Evolutionary conservation across 805 yeast genomes (phyloP).

Genomic region (Candida germanica): DNA sequence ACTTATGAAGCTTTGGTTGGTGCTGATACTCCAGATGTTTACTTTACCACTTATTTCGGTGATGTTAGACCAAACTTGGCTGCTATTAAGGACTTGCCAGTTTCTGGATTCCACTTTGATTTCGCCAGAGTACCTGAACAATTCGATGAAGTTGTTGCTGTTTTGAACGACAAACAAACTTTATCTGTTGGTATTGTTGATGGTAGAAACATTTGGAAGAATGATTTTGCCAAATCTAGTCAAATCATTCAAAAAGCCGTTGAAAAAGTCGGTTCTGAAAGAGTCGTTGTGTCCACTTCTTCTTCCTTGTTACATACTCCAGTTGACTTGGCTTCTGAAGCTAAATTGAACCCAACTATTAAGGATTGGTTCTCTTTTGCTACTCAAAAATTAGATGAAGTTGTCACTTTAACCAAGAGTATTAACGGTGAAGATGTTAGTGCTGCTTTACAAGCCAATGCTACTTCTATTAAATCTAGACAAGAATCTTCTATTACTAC

Average conservation of each 20-base stretch:
- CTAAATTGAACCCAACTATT: constrained; percentile 84
- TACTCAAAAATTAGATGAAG: constrained; percentile 91
- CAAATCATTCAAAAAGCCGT: constrained; percentile 79
- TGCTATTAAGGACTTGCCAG: constrained; percentile 87
- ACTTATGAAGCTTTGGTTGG: constrained; percentile 78
- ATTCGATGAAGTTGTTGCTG: constrained; percentile 73
- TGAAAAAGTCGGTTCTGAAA: constrained; percentile 78
- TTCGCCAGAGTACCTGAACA: constrained; percentile 95
- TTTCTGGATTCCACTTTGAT: constrained; percentile 94
- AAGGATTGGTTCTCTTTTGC: constrained; percentile 99
- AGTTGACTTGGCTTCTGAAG: constrained; percentile 89
- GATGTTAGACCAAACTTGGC: constrained; percentile 95
- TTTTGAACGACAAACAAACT: constrained; percentile 66
- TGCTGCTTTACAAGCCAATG: constrained; percentile 78
- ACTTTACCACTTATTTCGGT: constrained; percentile 94
- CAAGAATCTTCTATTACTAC: constrained; percentile 83
- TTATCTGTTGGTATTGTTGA: constrained; percentile 96
- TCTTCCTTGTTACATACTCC: constrained; percentile 98
- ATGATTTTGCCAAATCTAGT: constrained; percentile 86
- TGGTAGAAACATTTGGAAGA: constrained; percentile 99
- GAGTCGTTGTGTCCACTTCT: constrained; percentile 89
- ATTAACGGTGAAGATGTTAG: constrained; percentile 79
- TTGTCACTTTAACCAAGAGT: constrained; percentile 85
- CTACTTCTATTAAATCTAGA: constrained; percentile 82
- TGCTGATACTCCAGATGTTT: constrained; percentile 68